A percentile compares a stretch with the other conserved stretches of the same genome.
phyloP scores from a whole-genome alignment of 371 early-diverging fungal species.

The Saksenaea vasiformis region DNA sequence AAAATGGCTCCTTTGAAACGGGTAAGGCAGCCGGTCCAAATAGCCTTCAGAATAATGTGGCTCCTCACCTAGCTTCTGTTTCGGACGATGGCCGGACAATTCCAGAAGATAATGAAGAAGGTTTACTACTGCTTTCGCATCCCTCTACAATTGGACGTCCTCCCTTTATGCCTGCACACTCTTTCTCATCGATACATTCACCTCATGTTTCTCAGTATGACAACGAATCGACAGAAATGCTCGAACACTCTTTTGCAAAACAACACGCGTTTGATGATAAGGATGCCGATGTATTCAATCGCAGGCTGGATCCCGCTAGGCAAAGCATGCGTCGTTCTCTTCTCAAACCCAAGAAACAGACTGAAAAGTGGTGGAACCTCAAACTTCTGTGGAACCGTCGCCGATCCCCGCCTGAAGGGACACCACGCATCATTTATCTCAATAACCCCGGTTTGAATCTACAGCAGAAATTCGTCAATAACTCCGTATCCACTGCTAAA shows the following conservation, averaged over 20 bases:
- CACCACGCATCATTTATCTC: conserved; percentile 78
- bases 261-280: conserved; percentile 9
- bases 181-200: conserved; percentile 28
- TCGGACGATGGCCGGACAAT: conserved; percentile 34
- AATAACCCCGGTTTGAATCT: conserved; percentile 75
- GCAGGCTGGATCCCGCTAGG: conserved; percentile 6
- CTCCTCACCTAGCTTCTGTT: conserved; percentile 16
- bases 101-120: conserved; percentile 39
- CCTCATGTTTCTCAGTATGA: conserved; percentile 16
- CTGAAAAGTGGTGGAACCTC: not conserved
- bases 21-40: not conserved
- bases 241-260: conserved; percentile 22
- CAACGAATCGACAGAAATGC: conserved; percentile 43
- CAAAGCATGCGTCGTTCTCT: conserved; percentile 8
- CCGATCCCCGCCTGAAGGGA: conserved; percentile 5
- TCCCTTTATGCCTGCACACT: conserved; percentile 20
- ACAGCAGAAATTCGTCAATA: conserved; percentile 76
- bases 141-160: conserved; percentile 17
- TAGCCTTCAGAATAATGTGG: not conserved
- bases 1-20: conserved; percentile 3
- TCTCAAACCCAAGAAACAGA: conserved; percentile 8
- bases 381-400: conserved; percentile 5
- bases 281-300: conserved; percentile 12
- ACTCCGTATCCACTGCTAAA: conserved; percentile 86
- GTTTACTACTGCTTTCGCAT: conserved; percentile 23